Percentiles rank a stretch among this genome's conserved stretches.
Evolutionary conservation across 1,284 basidiomycete genomes (phyloP).

Genomic region (Sparassis latifolia): DNA sequence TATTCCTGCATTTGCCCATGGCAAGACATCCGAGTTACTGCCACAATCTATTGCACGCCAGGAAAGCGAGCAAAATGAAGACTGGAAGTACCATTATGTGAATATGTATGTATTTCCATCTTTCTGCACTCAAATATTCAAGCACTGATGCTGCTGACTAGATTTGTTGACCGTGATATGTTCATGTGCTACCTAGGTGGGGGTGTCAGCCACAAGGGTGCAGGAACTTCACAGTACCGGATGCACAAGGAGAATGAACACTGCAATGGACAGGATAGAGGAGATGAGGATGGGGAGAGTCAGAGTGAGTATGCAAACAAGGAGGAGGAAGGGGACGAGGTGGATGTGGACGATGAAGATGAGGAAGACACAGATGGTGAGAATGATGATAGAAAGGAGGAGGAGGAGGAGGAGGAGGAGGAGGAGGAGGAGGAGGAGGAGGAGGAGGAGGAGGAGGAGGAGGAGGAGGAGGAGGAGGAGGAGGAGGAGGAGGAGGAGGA

Average conservation of each 20-base stretch:
- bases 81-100: slow-evolving; percentile 30
- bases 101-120: slow-evolving; percentile 23
- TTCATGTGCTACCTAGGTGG: slow-evolving; percentile 8
- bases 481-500: no score
- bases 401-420: background rate
- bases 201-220: slow-evolving; percentile 3
- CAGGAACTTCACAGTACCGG: background rate
- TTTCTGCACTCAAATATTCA: background rate
- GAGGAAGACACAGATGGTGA: no score
- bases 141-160: background rate
- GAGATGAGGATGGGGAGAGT: no score
- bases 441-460: no score
- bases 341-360: no score
- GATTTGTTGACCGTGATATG: slow-evolving; percentile 9
- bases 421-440: background rate
- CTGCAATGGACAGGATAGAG: background rate
- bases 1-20: slow-evolving; percentile 27
- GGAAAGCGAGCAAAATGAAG: slow-evolving; percentile 14
- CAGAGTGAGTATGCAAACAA: no score
- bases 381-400: no score
- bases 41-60: slow-evolving; percentile 17
- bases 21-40: slow-evolving; percentile 18
- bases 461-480: no score
- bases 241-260: background rate
- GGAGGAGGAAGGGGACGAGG: no score